Percentiles rank a stretch among this genome's conserved stretches.
These are phyloP conservation scores for Clarireedia monteithiana DNA, from an alignment of 2,329 filamentous ascomycete genomes.

Conservation along the genomic window DNA sequence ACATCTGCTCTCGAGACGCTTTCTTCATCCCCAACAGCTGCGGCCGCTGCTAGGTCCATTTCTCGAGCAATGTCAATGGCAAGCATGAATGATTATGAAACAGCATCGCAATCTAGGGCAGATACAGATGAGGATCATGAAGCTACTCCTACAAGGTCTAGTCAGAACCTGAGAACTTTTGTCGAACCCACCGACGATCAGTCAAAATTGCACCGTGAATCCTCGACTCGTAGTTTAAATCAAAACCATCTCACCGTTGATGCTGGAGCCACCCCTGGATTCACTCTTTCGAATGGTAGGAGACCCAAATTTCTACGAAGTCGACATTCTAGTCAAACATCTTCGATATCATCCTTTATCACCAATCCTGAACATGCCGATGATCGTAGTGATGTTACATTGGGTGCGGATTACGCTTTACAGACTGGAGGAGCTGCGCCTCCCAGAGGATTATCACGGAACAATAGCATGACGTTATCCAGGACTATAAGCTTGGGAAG, in stretches of 20 bases:
- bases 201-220: constrained; percentile 27
- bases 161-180: constrained; percentile 7
- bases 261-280: constrained; percentile 39
- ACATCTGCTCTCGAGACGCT: constrained; percentile 46
- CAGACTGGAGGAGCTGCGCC: constrained; percentile 73
- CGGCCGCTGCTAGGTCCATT: constrained; percentile 45
- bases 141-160: constrained; percentile 20
- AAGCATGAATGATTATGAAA: constrained; percentile 23
- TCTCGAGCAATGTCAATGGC: constrained; percentile 44
- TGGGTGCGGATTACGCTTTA: constrained; percentile 72
- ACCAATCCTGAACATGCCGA: constrained; percentile 46
- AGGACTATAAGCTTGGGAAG: constrained; percentile 83
- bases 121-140: constrained; percentile 20
- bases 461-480: constrained; percentile 50
- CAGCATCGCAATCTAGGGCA: constrained; percentile 11
- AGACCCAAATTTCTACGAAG: constrained; percentile 52
- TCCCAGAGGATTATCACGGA: constrained; percentile 41
- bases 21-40: constrained; percentile 49
- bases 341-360: constrained; percentile 52
- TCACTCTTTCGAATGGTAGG: constrained; percentile 35
- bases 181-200: constrained; percentile 16
- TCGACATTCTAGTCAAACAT: constrained; percentile 46
- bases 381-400: constrained; percentile 58
- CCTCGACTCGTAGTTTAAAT: constrained; percentile 30
- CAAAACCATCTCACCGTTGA: constrained; percentile 29